Base-by-base conservation (phyloP, 2,329 filamentous ascomycete genomes). In the Elsinoe ampelina region DNA sequence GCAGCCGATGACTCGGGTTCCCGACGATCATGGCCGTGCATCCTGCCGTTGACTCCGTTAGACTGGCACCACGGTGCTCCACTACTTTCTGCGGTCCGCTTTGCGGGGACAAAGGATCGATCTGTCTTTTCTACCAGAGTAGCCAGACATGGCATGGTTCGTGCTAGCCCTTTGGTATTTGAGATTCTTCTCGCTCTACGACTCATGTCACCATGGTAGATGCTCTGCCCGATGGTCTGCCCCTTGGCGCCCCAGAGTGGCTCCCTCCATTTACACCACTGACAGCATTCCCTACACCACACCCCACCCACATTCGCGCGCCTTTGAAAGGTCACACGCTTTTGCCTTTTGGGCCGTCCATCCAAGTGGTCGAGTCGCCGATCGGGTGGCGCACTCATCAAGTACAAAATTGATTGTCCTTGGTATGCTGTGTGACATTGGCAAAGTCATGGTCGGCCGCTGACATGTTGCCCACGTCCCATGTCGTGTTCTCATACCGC, bases 1-100 rank as follows among this genome's bases (percentile, higher is more conserved):
- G 48, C 48, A 52, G 48, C 48, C 34, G 48, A 52, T 52, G 48
- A 52, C 32, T 52, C 48, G 48, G 48, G 48, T 52, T 34, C 38
- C 17, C 34, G 48, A 52, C 48, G 48, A 52, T 52, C 48, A 15
- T 34, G 48, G 17, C 48, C 48, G 48, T 52, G 48, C 48, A 36
- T 20, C 48, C 22, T 52, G 48, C 48, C 48, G 48, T 38, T 52
- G 22, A 38, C 48, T 52, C 17, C 30, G 32, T 22, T 52, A 11
- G 32, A 19, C 13, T 38, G 48, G 32, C 32, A 17, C 15, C 22
- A 22, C 22, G 22, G 22, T 22, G 22, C 22, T 22, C 22, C 22
- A 30, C 26, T 30, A 2, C 26, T 30, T 7, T 30, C 26, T 30
- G 7, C 26, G 26, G 26, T 39, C 34, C 48, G 35, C 48, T 52